A percentile compares a stretch with the other conserved stretches of the same genome.
These are phyloP conservation scores for Castanopsis chinensis DNA, from an alignment of 306 rosid species.

Conservation along the genomic window DNA sequence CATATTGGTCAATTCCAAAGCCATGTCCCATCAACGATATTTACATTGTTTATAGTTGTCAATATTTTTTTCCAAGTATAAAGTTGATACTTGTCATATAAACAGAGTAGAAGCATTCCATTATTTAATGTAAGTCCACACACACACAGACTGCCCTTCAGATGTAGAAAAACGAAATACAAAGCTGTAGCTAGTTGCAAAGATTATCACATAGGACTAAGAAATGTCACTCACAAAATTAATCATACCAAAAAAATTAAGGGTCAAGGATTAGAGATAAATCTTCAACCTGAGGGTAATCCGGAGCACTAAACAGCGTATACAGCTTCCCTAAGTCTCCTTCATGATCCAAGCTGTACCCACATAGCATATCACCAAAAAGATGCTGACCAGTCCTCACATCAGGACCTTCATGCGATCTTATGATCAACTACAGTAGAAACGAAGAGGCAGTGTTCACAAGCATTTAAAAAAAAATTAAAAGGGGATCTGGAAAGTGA, in stretches of 20 bases:
- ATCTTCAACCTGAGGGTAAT: slow-evolving; percentile 77
- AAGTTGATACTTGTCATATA: not conserved
- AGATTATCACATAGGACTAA: slow-evolving; percentile 7
- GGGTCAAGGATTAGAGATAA: not conserved
- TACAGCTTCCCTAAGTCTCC: slow-evolving; percentile 75
- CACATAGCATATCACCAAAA: slow-evolving; percentile 74
- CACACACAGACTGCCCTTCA: not conserved
- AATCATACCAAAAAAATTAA: slow-evolving; percentile 13
- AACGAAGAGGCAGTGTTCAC: slow-evolving; percentile 12
- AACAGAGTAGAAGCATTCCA: not conserved
- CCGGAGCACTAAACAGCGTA: slow-evolving; percentile 85
- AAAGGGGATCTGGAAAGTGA: not conserved
- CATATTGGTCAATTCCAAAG: not conserved
- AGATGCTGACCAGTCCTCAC: slow-evolving; percentile 65
- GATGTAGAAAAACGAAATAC: not conserved
- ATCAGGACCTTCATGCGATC: slow-evolving; percentile 94
- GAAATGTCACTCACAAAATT: slow-evolving; percentile 12
- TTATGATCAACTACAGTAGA: slow-evolving; percentile 73
- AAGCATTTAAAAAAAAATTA: not conserved
- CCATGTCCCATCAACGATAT: not conserved
- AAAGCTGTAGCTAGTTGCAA: not conserved
- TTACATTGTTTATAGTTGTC: too few species aligned
- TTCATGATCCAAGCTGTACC: slow-evolving; percentile 80
- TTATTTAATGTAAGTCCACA: not conserved
- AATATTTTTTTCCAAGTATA: too few species aligned